Base-by-base conservation (phyloP, 768 basidiomycete species). In the Nevesoporus exiguus region DNA sequence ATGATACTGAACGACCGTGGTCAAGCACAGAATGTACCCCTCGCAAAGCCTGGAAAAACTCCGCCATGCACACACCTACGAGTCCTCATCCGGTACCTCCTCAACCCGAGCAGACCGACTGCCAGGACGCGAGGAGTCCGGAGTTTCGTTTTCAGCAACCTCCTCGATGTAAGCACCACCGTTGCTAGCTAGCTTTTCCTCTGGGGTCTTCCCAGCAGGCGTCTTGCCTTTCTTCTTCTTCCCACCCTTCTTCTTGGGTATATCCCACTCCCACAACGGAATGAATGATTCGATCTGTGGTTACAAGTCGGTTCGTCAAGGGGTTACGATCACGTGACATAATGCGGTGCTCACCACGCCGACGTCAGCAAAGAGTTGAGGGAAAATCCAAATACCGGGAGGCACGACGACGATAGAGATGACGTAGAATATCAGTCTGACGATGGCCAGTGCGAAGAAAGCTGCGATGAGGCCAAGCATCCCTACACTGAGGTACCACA, bases 381-480 rank as follows among this genome's bases (percentile, higher is more conserved):
- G 97, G 78, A 98, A 99, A 75, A 98, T 88, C 97, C 97, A 99
- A 45, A 99, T 97, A 40, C 95, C 97, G 14, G 93, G 93, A 56
- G 85, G 84, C 30, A 84, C 85, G 52, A 83, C 83, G 64, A 98
- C 72, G 60, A 95, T 69, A n/a, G 96, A 95, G 65, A 94, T 83
- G 71, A 95, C 80, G 73, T 93, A 98, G 76, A 98, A 88, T 62
- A 99, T 89, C 50, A 98, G 77, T 47, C 97, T 83, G 49, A 98
- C 78, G 60, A 98, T 83, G 15, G 94, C 92, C 55, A 98, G 81
- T 11, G 71, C 93, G 66, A 98, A 93, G 77, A 99, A 95, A 53
- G 92, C 74, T 31, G 84, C 95, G 53, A 98, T 82, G 58, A 98
- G 77, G 29, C 89, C 90, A 39, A 99, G 79, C 73, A 94, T 86